Base-by-base conservation (phyloP, 805 yeast species). In the Lipomyces mesembrius region DNA sequence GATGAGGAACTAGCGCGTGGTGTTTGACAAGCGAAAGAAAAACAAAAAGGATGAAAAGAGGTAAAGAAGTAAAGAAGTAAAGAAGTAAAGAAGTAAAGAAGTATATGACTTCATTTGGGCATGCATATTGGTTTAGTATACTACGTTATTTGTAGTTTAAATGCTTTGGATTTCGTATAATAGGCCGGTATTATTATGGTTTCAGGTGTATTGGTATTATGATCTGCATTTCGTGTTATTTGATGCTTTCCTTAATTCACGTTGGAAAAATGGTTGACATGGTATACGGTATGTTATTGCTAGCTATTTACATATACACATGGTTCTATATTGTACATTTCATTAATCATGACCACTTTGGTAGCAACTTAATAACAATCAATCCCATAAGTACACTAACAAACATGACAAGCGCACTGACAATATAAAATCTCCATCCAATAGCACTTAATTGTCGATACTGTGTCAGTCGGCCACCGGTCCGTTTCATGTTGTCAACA, bases 361-460 rank as follows among this genome's bases (percentile, higher is more conserved):
- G 71, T 27, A 68, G 62, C 37, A 70, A 14, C 62, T 78, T 76
- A 59, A 80, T 74, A 2, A 80, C 64, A 11, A 77, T 69, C 78
- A 79, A 73, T 22, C 77, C 80, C 6, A 71, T 71, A 2, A 77
- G 39, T 11, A 79, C 73, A 3, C 77, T 73, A 7, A 73, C 66
- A 12, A 77, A 63, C 71, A 80, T 74, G 59, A 80, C 79, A 17
- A 74, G 60, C n/a, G 70, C 70, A 11, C 82, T 77, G 62, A 64
- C 68, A 51, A 80, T 72, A 67, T 80, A 80, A 65, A 80, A 80
- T 77, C 73, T 72, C 78, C 79, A 79, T 8, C 83, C 81, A 22
- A 81, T 72, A 20, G 81, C 80, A 3, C 77, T 73, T 5, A 75
- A 65, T 6, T 71, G 60, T 27, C 79, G 75, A 73, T 79, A 80